Conservation (phyloP, 805 yeast genomes). For the Candida oleophila region DNA sequence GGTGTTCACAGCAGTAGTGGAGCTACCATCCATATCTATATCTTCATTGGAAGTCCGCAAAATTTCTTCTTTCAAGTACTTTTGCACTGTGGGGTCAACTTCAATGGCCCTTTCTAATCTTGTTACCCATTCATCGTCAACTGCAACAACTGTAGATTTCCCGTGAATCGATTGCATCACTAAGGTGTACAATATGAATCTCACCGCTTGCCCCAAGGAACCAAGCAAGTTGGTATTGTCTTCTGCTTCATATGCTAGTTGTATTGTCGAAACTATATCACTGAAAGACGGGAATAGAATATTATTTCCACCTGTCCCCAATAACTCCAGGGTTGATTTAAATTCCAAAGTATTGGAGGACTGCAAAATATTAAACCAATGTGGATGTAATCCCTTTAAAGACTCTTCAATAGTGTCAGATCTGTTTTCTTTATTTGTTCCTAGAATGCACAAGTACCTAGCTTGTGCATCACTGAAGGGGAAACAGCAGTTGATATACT, state of each 20-base stretch:
- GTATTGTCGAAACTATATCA: conserved; percentile 29
- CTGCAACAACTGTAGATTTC: conserved; percentile 52
- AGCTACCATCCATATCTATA: conserved; percentile 13
- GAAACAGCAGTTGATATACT: conserved; percentile 61
- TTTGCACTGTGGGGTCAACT: conserved; percentile 52
- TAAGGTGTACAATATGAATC: conserved; percentile 56
- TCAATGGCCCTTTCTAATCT: conserved; percentile 70
- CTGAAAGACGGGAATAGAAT: conserved; percentile 55
- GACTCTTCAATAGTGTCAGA: conserved; percentile 83
- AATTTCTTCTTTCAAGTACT: conserved; percentile 21
- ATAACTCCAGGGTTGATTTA: conserved; percentile 42
- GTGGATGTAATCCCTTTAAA: conserved; percentile 74
- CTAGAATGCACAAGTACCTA: conserved; percentile 65
- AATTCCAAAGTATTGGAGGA: conserved; percentile 45
- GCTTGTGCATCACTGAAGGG: conserved; percentile 69
- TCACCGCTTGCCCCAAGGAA: conserved; percentile 42
- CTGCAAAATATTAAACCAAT: conserved; percentile 61
- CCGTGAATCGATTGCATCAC: conserved; percentile 64
- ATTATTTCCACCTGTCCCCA: conserved; percentile 39
- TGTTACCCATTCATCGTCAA: conserved; percentile 73
- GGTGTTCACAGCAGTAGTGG: conserved; percentile 12
- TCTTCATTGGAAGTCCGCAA: conserved; percentile 13
- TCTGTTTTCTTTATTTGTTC: conserved; percentile 54
- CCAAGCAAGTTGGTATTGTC: conserved; percentile 24
- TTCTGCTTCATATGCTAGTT: conserved; percentile 19